Evolutionary conservation across 805 yeast genomes (phyloP).

Genomic region (Kazachstania kunashirensis): DNA sequence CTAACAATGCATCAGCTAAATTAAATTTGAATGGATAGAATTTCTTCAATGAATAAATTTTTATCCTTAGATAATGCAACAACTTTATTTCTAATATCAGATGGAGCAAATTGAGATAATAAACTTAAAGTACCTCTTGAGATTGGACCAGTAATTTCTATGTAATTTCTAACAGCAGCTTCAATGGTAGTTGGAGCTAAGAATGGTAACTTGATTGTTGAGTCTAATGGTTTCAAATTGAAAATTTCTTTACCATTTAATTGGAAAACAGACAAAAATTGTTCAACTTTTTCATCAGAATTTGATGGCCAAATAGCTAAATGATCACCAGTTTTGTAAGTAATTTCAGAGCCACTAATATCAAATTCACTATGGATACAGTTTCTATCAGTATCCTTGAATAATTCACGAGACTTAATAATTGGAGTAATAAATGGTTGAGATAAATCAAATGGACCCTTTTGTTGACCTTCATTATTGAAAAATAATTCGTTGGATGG

Average conservation of each 20-base stretch:
- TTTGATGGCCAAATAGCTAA: conserved; percentile 92
- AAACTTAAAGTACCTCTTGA: conserved; percentile 77
- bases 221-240: conserved; percentile 58
- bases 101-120: conserved; percentile 78
- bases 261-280: conserved; percentile 55
- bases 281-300: conserved; percentile 61
- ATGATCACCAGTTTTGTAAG: conserved; percentile 93
- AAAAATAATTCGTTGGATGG: conserved; percentile 30
- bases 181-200: conserved; percentile 84
- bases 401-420: conserved; percentile 54
- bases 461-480: conserved; percentile 30
- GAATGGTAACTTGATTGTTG: conserved; percentile 54
- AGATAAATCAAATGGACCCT: conserved; percentile 69
- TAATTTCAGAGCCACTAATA: conserved; percentile 58
- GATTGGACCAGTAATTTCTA: conserved; percentile 87
- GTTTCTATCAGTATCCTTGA: conserved; percentile 52
- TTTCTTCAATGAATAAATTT: conserved; percentile 52
- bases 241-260: conserved; percentile 48
- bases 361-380: conserved; percentile 91
- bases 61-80: conserved; percentile 55
- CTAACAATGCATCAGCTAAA: conserved; percentile 62
- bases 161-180: conserved; percentile 71
- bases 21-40: conserved; percentile 55
- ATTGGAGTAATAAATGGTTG: conserved; percentile 80
- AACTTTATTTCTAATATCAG: conserved; percentile 35